Conservation (phyloP, 2,329 filamentous ascomycete genomes). For the Colletotrichum echinochloae region DNA sequence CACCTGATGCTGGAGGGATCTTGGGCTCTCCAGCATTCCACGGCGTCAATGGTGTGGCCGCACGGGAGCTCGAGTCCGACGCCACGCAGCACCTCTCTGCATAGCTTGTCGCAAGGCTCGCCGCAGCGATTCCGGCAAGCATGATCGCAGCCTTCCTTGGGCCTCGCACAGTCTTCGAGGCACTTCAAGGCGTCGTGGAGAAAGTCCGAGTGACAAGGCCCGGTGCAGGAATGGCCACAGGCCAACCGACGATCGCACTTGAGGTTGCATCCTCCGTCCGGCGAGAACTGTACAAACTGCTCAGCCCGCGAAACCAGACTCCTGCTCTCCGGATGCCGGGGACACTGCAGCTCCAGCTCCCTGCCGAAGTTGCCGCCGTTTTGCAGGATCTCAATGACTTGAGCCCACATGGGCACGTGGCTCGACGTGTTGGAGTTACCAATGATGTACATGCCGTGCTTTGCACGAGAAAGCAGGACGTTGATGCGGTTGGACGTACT, state of each 20-base stretch:
- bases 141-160: conserved; percentile 58
- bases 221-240: conserved; percentile 62
- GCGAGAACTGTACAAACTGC: conserved; percentile 66
- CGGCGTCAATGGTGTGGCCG: conserved; percentile 52
- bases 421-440: conserved; percentile 71
- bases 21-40: conserved; percentile 57
- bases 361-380: conserved; percentile 60
- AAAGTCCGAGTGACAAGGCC: conserved; percentile 60
- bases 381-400: conserved; percentile 66
- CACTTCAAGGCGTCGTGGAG: conserved; percentile 62
- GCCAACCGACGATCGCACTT: conserved; percentile 61
- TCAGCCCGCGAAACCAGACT: conserved; percentile 66
- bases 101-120: conserved; percentile 54
- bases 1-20: conserved; percentile 62
- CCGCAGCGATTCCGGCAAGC: conserved; percentile 58
- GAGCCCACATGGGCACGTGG: conserved; percentile 71
- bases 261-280: conserved; percentile 71
- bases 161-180: conserved; percentile 57
- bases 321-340: conserved; percentile 66
- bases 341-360: conserved; percentile 66
- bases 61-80: conserved; percentile 53
- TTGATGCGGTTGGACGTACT: conserved; percentile 76
- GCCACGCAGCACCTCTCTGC: conserved; percentile 49
- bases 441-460: conserved; percentile 78
- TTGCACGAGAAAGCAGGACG: conserved; percentile 73